Percentiles rank a stretch among this genome's conserved stretches.
These are phyloP conservation scores for Gilbertella persicaria DNA, from an alignment of 371 early-diverging fungal genomes.

Conservation along the genomic window DNA sequence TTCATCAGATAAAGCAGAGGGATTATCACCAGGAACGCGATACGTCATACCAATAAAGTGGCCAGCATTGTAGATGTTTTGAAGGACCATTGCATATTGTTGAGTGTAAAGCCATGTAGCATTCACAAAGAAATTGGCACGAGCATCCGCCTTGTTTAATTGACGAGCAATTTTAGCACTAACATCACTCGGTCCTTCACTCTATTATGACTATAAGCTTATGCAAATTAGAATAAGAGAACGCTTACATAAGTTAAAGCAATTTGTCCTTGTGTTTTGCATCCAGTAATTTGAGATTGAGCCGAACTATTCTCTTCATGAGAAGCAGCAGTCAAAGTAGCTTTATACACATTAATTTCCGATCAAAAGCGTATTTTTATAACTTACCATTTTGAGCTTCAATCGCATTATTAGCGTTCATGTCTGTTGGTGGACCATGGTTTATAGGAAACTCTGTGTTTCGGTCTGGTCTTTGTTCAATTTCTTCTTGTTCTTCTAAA, in stretches of 20 bases:
- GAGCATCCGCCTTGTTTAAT: constrained; percentile 51
- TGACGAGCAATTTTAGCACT: constrained; percentile 57
- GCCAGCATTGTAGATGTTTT: constrained; percentile 55
- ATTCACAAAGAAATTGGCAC: constrained; percentile 61
- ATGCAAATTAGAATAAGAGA: not conserved
- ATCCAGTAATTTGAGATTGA: not conserved
- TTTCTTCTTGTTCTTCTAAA: too few species aligned
- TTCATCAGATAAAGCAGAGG: constrained; percentile 44
- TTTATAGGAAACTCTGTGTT: too few species aligned
- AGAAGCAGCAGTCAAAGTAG: too few species aligned
- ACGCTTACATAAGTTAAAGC: constrained; percentile 59
- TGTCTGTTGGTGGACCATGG: too few species aligned
- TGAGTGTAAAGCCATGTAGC: constrained; percentile 55
- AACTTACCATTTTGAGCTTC: too few species aligned
- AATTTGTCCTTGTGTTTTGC: constrained; percentile 54
- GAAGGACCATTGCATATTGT: constrained; percentile 56
- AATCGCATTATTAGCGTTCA: too few species aligned
- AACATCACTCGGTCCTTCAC: constrained; percentile 65
- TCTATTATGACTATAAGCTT: constrained; percentile 25
- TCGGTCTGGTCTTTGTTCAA: too few species aligned
- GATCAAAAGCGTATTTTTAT: too few species aligned
- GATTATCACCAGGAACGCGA: constrained; percentile 52
- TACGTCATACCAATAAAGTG: constrained; percentile 66
- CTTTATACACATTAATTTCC: too few species aligned
- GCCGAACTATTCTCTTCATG: too few species aligned